Evolutionary conservation across 1,284 basidiomycete species (phyloP), one percentile per base, ranked within the genome.

Genomic region (Abortiporus biennis): DNA sequence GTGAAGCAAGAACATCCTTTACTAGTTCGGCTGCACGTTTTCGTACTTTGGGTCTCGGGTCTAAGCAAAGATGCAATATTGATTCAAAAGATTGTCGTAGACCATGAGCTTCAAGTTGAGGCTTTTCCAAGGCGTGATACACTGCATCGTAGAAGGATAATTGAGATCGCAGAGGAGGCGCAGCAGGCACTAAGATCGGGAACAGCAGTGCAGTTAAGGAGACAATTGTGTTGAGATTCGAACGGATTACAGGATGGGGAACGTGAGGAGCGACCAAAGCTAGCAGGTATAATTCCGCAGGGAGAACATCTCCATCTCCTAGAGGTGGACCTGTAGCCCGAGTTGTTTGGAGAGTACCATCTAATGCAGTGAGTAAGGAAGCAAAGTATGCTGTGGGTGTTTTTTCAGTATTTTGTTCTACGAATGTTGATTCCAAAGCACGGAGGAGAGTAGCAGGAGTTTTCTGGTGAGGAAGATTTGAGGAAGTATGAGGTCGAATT

Each of bases 41-140:
- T 44, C 96, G 80, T 36, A 99, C 92, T 68, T 99, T 98, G 27
- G 96, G 95, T 35, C 95, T 72, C 1, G 83, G 76, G 67, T 99
- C 95, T 38, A 92, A 70, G 52, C 81, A 85, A 38, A 98, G 68
- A 46, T 88, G 81, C 36, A 99, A 69, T 36, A 95, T 69, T 17
- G 82, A 80, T 24, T 82, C 80, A 64, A 89, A 92, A 1, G 78
- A 71, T 57, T 90, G 83, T 36, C 87, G 78, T 52, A 87, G 74
- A 62, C 67, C 82, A 54, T 71, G 80, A 48, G 66, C 68, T 54
- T 78, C 85, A 53, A 93, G 65, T 29, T 88, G 82, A 2, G 80
- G 69, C 15, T 76, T 71, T 55, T 90, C 85, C 17, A 94, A 71
- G 16, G 81, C 68, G 34, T 66, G 67, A 40, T 90, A 69, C 6